These are phyloP conservation scores for Cercospora sojina DNA, from an alignment of 2,329 filamentous ascomycete species.

Conservation along the genomic window DNA sequence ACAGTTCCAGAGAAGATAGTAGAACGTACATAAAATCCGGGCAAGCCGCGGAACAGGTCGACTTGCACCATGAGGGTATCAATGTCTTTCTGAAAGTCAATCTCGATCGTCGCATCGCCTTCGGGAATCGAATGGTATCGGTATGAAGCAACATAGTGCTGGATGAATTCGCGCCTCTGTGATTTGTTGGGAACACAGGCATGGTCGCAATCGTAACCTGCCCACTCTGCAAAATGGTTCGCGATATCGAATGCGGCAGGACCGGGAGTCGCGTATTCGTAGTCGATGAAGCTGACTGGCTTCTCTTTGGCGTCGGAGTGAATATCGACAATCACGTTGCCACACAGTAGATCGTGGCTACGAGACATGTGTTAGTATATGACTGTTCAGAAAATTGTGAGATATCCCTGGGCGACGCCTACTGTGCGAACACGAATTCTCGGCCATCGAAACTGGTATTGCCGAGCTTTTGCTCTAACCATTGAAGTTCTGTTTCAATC, in stretches of 20 bases:
- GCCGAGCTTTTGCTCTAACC: conserved; percentile 63
- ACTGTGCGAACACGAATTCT: conserved; percentile 83
- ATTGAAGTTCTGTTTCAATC: conserved; percentile 74
- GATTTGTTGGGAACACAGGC: conserved; percentile 73
- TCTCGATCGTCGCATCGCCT: conserved; percentile 47
- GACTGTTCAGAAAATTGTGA: not conserved
- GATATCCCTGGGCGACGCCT: not conserved
- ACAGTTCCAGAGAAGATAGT: not conserved
- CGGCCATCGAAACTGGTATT: conserved; percentile 74
- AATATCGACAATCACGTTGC: conserved; percentile 82
- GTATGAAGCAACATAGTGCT: conserved; percentile 78
- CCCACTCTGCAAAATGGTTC: conserved; percentile 99
- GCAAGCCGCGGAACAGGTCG: conserved; percentile 81
- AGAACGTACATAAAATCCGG: conserved; percentile 65
- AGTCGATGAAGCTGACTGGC: conserved; percentile 85
- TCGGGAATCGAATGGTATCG: conserved; percentile 40
- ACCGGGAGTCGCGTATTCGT: conserved; percentile 93
- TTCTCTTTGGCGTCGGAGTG: conserved; percentile 27
- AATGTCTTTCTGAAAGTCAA: conserved; percentile 59
- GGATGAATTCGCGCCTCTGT: conserved; percentile 76
- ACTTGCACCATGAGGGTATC: conserved; percentile 74
- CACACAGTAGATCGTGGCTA: conserved; percentile 83
- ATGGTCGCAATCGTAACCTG: conserved; percentile 93
- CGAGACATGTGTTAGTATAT: not conserved
- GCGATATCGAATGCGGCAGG: conserved; percentile 94